phyloP scores from a whole-genome alignment of 2,329 filamentous ascomycete species.

The Pseudogymnoascus sp. region DNA sequence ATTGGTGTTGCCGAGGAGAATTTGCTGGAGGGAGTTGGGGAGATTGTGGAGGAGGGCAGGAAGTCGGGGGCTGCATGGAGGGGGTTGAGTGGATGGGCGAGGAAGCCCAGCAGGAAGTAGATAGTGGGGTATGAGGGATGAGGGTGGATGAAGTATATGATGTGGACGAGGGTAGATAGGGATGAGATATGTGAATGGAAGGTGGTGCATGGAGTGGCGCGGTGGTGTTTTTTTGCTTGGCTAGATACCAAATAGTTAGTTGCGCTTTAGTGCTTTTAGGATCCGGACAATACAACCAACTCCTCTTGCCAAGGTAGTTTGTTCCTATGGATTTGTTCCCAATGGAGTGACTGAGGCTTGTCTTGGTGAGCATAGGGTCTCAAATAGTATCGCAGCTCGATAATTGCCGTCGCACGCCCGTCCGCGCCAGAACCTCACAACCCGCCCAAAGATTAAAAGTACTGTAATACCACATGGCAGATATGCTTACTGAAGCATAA shows the following conservation, averaged over 20 bases:
- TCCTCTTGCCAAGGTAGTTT: background rate
- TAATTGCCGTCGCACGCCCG: background rate
- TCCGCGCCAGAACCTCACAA: background rate
- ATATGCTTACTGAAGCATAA: background rate
- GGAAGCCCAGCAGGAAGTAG: constrained; percentile 41
- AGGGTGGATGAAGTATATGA: background rate
- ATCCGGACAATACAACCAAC: background rate
- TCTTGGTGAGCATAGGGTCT: no score
- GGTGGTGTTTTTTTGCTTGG: background rate
- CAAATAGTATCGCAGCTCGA: background rate
- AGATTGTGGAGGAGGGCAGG: constrained; percentile 55
- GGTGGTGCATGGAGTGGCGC: background rate
- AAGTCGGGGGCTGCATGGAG: constrained; percentile 50
- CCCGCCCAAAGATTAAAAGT: background rate
- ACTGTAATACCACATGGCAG: background rate
- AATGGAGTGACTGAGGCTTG: background rate
- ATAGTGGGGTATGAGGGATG: background rate
- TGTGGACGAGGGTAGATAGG: background rate
- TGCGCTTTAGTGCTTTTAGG: background rate
- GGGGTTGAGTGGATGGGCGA: constrained; percentile 53
- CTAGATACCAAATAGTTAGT: constrained; percentile 1
- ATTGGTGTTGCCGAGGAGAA: constrained; percentile 62
- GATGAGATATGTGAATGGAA: background rate
- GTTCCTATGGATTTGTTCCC: background rate
- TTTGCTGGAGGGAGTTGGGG: constrained; percentile 50